phyloP scores from a whole-genome alignment of 495 filamentous ascomycete genomes.

The Neurospora sp. region DNA sequence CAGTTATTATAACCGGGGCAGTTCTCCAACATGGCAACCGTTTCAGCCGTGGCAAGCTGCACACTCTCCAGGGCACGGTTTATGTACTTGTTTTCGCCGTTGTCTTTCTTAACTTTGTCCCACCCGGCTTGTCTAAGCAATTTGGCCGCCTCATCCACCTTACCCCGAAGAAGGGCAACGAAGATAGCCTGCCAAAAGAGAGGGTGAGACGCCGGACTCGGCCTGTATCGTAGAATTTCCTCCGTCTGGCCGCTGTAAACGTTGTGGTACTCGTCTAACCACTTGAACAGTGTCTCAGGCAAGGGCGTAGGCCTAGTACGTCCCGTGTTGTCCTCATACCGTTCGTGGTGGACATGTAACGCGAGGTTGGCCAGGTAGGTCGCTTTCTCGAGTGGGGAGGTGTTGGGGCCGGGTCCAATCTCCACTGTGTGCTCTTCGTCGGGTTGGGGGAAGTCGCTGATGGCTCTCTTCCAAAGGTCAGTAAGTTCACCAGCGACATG shows the following conservation, averaged over 20 bases:
- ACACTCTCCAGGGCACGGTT: constrained; percentile 64
- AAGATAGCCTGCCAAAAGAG: constrained; percentile 75
- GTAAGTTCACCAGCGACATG: constrained; percentile 45
- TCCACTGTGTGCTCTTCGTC: constrained; percentile 43
- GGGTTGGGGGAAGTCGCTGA: constrained; percentile 33
- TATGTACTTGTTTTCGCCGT: constrained; percentile 52
- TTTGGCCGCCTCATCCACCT: constrained; percentile 48
- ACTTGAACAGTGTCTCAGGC: constrained; percentile 66
- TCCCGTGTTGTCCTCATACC: constrained; percentile 29
- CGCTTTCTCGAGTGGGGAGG: constrained; percentile 56
- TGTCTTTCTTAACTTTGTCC: constrained; percentile 46
- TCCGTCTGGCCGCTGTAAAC: constrained; percentile 49
- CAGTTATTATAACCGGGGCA: constrained; percentile 66
- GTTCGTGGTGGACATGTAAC: constrained; percentile 65
- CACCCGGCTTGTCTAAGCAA: constrained; percentile 65
- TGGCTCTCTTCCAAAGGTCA: constrained; percentile 47
- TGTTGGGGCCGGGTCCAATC: constrained; percentile 54
- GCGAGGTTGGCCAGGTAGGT: constrained; percentile 61
- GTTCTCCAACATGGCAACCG: constrained; percentile 52
- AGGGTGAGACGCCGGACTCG: constrained; percentile 60
- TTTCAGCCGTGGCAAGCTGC: constrained; percentile 53
- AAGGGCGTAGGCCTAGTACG: constrained; percentile 36
- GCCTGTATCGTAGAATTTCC: constrained; percentile 48
- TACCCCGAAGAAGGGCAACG: constrained; percentile 57
- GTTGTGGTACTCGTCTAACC: constrained; percentile 62